Percentiles rank a stretch among this genome's conserved stretches.
phyloP scores from a whole-genome alignment of 2,329 filamentous ascomycete species.

The Exophiala sideris region DNA sequence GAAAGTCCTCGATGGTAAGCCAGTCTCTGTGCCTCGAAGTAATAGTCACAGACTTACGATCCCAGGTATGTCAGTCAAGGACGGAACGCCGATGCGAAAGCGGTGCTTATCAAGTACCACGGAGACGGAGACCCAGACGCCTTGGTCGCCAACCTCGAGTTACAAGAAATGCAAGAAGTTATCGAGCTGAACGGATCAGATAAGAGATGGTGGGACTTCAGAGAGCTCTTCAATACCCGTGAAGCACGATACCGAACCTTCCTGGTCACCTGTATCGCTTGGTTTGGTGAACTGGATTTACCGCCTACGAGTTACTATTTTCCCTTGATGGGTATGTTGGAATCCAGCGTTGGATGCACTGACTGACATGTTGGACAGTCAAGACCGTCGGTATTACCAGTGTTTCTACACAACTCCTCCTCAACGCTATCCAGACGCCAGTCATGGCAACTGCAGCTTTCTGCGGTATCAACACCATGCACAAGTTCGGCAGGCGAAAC shows the following conservation, averaged over 20 bases:
- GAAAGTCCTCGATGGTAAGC: conserved; percentile 53
- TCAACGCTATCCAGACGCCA: conserved; percentile 45
- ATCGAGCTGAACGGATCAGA: conserved; percentile 5
- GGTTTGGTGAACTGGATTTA: conserved; percentile 32
- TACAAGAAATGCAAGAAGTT: conserved; percentile 38
- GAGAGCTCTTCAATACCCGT: conserved; percentile 47
- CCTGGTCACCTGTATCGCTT: conserved; percentile 39
- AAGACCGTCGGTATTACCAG: conserved; percentile 42
- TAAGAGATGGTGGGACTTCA: conserved; percentile 50
- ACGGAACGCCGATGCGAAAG: conserved; percentile 54
- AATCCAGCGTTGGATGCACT: neutral
- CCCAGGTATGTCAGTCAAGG: conserved; percentile 57
- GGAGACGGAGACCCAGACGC: conserved; percentile 45
- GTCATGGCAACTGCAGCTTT: conserved; percentile 43
- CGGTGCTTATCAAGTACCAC: conserved; percentile 57
- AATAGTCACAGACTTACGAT: conserved; percentile 18
- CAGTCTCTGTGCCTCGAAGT: too few relatives aligned
- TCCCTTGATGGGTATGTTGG: conserved; percentile 6
- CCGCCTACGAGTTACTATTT: conserved; percentile 11
- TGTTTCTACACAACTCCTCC: conserved; percentile 39
- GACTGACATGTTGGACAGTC: conserved; percentile 17
- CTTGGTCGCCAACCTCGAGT: conserved; percentile 31
- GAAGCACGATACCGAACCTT: conserved; percentile 47
- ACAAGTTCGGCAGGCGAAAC: conserved; percentile 56
- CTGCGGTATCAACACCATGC: conserved; percentile 54